A percentile compares a stretch with the other conserved stretches of the same genome.
Evolutionary conservation across 2,329 filamentous ascomycete genomes (phyloP).

Genomic region (Phaeomoniella chlamydospora): DNA sequence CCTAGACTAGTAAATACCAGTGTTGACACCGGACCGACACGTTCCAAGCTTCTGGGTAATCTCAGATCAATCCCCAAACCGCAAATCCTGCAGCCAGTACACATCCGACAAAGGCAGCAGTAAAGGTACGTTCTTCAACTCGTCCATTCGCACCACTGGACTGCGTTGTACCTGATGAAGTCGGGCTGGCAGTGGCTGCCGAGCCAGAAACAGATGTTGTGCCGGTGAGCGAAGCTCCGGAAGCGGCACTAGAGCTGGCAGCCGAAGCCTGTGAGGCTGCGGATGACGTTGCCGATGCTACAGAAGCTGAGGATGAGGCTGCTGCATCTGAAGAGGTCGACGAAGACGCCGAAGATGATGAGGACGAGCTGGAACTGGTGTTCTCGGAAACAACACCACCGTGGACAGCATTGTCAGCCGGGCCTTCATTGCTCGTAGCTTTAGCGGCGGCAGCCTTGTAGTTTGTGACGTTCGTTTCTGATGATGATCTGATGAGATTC

Average conservation of each 20-base stretch:
- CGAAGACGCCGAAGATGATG: not conserved
- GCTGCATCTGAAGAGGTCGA: not conserved
- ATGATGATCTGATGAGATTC: not conserved
- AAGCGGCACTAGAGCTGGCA: not conserved
- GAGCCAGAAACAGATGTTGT: not conserved
- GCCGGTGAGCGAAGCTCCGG: not conserved
- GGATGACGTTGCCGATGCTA: not conserved
- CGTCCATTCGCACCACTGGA: not conserved
- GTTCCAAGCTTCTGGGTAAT: too few species aligned
- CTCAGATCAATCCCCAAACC: not conserved
- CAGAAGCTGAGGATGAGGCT: not conserved
- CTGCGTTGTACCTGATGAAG: not conserved
- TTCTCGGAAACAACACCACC: not conserved
- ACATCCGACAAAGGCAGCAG: not conserved
- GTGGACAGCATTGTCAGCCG: not conserved
- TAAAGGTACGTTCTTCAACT: not conserved
- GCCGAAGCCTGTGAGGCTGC: not conserved
- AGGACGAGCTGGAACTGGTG: not conserved
- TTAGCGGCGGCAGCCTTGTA: not conserved
- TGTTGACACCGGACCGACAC: too few species aligned
- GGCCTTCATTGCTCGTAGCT: not conserved
- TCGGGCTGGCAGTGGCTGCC: not conserved
- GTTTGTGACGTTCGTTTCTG: slow-evolving; percentile 1
- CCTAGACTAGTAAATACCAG: too few species aligned
- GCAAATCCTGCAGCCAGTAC: not conserved